phyloP scores from a whole-genome alignment of 805 yeast genomes.

The Ogataea pignaliae region DNA sequence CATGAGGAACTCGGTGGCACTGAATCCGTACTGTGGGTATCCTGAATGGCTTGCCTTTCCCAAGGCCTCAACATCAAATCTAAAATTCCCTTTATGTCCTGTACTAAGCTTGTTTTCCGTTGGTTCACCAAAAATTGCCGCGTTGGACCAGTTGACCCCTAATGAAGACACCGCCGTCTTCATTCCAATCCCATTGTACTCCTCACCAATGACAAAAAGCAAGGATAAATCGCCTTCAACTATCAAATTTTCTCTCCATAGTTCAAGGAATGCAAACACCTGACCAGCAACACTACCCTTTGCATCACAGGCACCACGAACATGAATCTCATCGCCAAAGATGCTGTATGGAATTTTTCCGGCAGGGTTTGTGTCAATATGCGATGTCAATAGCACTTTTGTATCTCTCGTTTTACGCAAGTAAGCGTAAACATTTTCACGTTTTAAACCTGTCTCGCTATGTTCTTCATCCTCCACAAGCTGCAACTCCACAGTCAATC shows the following conservation, averaged over 20 bases:
- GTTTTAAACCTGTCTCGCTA: constrained; percentile 28
- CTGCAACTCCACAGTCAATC: constrained; percentile 46
- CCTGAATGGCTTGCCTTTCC: constrained; percentile 67
- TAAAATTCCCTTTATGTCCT: constrained; percentile 62
- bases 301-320: constrained; percentile 68
- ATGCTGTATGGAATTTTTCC: constrained; percentile 42
- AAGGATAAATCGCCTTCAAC: constrained; percentile 53
- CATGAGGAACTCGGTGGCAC: constrained; percentile 54
- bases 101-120: constrained; percentile 64
- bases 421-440: constrained; percentile 57
- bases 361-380: constrained; percentile 73
- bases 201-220: constrained; percentile 69
- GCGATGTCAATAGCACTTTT: constrained; percentile 52
- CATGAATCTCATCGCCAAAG: constrained; percentile 48
- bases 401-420: constrained; percentile 41
- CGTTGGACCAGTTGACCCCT: constrained; percentile 44
- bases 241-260: constrained; percentile 35
- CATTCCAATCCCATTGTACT: constrained; percentile 65
- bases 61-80: constrained; percentile 36
- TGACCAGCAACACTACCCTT: constrained; percentile 67
- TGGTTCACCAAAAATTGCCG: constrained; percentile 72
- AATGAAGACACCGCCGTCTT: constrained; percentile 34
- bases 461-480: constrained; percentile 11
- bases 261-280: constrained; percentile 46
- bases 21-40: constrained; percentile 63